Evolutionary conservation across 169 alveolate species (phyloP).

Genomic region (Plasmodium cynomolgi): DNA sequence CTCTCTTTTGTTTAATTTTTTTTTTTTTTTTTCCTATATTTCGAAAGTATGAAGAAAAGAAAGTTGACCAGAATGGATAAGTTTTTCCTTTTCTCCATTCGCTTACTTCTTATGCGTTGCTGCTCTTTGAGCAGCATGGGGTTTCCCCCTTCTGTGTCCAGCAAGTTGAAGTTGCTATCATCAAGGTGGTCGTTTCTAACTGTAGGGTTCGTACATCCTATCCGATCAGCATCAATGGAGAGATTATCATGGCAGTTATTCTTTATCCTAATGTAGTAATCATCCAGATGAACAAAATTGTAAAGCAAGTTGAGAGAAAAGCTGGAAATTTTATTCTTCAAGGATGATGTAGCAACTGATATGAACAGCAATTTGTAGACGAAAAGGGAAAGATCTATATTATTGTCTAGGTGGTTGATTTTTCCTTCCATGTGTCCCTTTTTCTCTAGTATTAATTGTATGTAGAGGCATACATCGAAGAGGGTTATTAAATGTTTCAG

Average conservation of each 20-base stretch:
- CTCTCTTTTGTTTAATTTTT: background rate
- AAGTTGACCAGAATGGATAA: conserved; percentile 48
- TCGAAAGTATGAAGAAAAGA: conserved; percentile 51
- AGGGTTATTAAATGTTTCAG: conserved; percentile 24
- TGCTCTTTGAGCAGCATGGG: conserved; percentile 21
- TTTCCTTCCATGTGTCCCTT: background rate
- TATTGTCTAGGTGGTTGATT: conserved; percentile 4
- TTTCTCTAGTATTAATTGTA: conserved; percentile 26
- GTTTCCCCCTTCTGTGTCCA: conserved; percentile 4
- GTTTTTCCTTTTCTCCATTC: conserved; percentile 5
- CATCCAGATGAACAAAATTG: conserved; percentile 26
- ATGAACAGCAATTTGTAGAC: conserved; percentile 35
- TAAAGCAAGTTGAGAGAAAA: conserved; percentile 33
- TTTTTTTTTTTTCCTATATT: conserved; percentile 33
- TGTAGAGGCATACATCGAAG: conserved; percentile 49
- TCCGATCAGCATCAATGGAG: background rate
- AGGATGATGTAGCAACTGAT: conserved; percentile 23
- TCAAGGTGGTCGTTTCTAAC: background rate
- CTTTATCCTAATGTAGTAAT: conserved; percentile 29
- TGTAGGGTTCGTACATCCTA: background rate
- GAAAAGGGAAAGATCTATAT: conserved; percentile 42
- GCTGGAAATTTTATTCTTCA: conserved; percentile 48
- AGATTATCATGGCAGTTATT: conserved; percentile 20
- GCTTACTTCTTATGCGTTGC: background rate
- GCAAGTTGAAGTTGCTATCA: background rate